These are phyloP conservation scores for Quaeritorhiza haematococci DNA, from an alignment of 371 early-diverging fungal genomes.

Conservation along the genomic window DNA sequence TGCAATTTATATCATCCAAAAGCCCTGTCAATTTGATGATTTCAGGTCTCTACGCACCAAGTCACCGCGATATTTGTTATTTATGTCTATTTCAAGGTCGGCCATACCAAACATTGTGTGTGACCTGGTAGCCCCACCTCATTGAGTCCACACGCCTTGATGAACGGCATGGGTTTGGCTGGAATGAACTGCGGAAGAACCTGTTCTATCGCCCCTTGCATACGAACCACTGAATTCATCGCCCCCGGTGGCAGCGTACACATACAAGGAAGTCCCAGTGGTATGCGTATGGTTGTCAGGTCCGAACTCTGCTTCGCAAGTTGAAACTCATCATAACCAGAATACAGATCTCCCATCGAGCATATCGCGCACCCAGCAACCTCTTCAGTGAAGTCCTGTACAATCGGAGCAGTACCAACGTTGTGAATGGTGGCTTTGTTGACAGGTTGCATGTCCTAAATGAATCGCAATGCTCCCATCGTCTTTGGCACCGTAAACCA, in stretches of 20 bases:
- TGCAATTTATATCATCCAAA: too few species aligned
- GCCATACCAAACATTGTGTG: too few species aligned
- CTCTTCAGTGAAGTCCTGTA: slow-evolving; percentile 18
- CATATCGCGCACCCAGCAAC: slow-evolving; percentile 17
- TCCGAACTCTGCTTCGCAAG: slow-evolving; percentile 18
- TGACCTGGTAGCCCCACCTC: too few species aligned
- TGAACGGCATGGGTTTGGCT: slow-evolving; percentile 2
- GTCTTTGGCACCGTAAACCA: slow-evolving; percentile 26
- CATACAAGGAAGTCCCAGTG: slow-evolving; percentile 24
- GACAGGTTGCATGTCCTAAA: slow-evolving; percentile 25
- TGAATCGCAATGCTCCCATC: slow-evolving; percentile 20
- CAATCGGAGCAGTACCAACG: slow-evolving; percentile 13
- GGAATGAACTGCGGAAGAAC: slow-evolving; percentile 22
- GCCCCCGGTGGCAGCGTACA: slow-evolving; percentile 24
- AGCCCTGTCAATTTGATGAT: too few species aligned
- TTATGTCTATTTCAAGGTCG: too few species aligned
- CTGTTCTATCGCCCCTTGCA: slow-evolving; percentile 16
- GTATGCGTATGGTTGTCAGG: slow-evolving; percentile 19
- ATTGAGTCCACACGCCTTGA: too few species aligned
- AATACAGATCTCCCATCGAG: slow-evolving; percentile 19
- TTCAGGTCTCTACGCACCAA: too few species aligned
- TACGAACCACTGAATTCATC: slow-evolving; percentile 21
- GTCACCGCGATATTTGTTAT: too few species aligned
- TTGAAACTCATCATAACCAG: slow-evolving; percentile 24
- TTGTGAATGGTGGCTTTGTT: slow-evolving; percentile 26